Evolutionary conservation across 2,329 filamentous ascomycete species (phyloP), one percentile per base, ranked within the genome.

Genomic region (Cladosporium colombiae): DNA sequence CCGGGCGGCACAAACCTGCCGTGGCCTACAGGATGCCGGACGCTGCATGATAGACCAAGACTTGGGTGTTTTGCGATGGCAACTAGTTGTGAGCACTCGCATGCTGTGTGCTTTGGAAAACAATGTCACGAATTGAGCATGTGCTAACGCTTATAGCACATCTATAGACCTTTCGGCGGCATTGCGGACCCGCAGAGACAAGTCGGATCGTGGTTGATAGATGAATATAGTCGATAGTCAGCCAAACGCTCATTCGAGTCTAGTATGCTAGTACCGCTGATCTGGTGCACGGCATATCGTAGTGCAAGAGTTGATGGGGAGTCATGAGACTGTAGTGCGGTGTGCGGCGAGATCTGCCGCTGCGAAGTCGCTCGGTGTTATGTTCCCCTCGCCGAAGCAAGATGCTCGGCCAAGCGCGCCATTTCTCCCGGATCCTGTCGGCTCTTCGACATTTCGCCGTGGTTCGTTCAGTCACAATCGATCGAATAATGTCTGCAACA

Each of bases 1-100:
- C 55, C 55, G 52, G 55, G 40, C 55, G 55, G 55, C 29, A 57
- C 14, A 57, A 33, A 35, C 55, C 10, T 37, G 55, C 55, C 55
- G 55, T 57, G 33, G 55, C 31, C 55, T 40, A 23, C 33, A 16
- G n/a, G 10, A 33, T 18, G 31, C 55, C 52, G 52, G 40, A 46
- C 1, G 40, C n/a, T 46, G 40, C 40, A 46, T 21, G 40, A 46
- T 46, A 44, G 37, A 21, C 37, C 37, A 44, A 44, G 37, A 44
- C 37, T 21, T 10, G 37, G 18, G 18, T 44, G 6, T n/a, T 46
- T 2, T 46, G n/a, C n/a, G 8, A 46, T 13, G 40, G 23, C 23
- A 46, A 18, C 2, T 46, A n/a, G n/a, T n/a, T 46, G n/a, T 21
- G n/a, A 23, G 40, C n/a, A 46, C n/a, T 21, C 8, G 23, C 2